A percentile compares a stretch with the other conserved stretches of the same genome.
These are phyloP conservation scores for Trypanosoma caninum DNA, from an alignment of 208 protist genomes.

Conservation along the genomic window DNA sequence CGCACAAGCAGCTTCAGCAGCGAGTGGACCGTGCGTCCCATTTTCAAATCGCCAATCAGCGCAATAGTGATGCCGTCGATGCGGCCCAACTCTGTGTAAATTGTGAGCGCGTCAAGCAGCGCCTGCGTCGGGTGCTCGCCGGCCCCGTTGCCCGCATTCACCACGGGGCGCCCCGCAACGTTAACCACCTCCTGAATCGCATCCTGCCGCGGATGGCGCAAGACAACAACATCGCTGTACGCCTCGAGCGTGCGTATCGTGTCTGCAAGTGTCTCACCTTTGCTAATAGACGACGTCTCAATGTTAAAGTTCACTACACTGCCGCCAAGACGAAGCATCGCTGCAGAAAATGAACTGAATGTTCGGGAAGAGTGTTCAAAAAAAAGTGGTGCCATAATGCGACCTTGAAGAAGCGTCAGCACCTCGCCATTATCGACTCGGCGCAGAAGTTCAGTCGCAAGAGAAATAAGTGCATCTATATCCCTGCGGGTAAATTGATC, in stretches of 20 bases:
- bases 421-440: conserved; percentile 47
- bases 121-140: conserved; percentile 98
- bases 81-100: conserved; percentile 91
- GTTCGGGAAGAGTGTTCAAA: conserved; percentile 85
- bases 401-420: conserved; percentile 55
- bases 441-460: conserved; percentile 44
- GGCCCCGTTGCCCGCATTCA: conserved; percentile 97
- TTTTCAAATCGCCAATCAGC: conserved; percentile 96
- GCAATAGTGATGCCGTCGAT: conserved; percentile 93
- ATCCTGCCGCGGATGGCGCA: conserved; percentile 94
- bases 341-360: conserved; percentile 73
- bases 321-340: conserved; percentile 82
- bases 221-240: conserved; percentile 95
- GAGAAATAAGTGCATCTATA: conserved; percentile 63
- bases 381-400: conserved; percentile 85
- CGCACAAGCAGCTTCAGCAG: conserved; percentile 89
- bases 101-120: conserved; percentile 97
- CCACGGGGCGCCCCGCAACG: conserved; percentile 77
- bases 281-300: conserved; percentile 73
- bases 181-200: conserved; percentile 67
- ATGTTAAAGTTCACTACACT: conserved; percentile 80
- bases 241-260: conserved; percentile 77
- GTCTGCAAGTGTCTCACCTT: conserved; percentile 84
- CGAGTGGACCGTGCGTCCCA: conserved; percentile 97
- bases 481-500: conserved; percentile 62